Evolutionary conservation across 208 protist species (phyloP), one percentile per base, ranked within the genome.

Genomic region (Perkinsela sp.): DNA sequence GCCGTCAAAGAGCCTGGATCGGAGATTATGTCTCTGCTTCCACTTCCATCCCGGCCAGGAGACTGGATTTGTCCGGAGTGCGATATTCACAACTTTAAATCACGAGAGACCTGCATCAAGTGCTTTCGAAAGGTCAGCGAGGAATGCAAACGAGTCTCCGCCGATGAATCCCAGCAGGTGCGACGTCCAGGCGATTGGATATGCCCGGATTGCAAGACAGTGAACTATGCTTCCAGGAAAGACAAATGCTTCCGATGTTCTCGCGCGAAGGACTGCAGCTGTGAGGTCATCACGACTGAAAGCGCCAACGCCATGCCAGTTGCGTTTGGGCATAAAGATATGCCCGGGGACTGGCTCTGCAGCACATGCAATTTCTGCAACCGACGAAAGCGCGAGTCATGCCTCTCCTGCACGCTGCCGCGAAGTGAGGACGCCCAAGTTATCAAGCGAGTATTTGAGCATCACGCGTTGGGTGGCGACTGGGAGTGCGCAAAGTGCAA

Each of bases 1-100:
- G 66, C 30, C 6, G 66, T 22, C 13, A 65, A 68, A 16, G 31
- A 48, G 29, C 13, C 30, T 68, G 66, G 66, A 6, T 48, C 30
- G 30, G 31, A 48, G 16, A 48, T 30, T 68, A 22, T 16, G 13
- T 13, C 65, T 48, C 40, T 66, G 40, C 68, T 28, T 32, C 28
- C 68, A 29, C 22, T 66, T 13, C n/a, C n/a, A 2, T 48, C 6
- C 2, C 2, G 65, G 13, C 22, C 68, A 28, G 68, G 68, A 2
- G 68, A 69, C 65, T 69, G 68, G 68, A 69, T 48, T n/a, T 69
- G 68, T 28, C 68, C 68, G 13, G 32, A 31, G 30, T 69, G 68
- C 68, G 32, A 69, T 31, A 32, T 68, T 32, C 68, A 69, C 65
- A 69, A 69, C 68, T 69, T 69, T 31, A 29, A n/a, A 13, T 48